phyloP scores from a whole-genome alignment of 345 rosid species.

The Bretschneidera sinensis region DNA sequence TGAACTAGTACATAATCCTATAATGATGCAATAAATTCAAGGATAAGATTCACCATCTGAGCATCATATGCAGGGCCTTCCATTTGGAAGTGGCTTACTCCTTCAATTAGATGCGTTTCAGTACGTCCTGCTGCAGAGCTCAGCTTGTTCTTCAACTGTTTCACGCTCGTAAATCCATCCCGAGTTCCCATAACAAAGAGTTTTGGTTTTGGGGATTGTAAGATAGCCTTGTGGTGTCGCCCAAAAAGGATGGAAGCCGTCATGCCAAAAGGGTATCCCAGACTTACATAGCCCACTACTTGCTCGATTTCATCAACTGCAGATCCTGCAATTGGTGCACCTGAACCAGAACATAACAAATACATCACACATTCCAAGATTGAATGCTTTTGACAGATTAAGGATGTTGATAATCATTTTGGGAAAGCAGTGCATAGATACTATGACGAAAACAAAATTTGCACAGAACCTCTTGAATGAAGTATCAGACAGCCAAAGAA shows the following conservation, averaged over 20 bases:
- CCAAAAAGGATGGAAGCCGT: slow-evolving; percentile 81
- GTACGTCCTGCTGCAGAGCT: slow-evolving; percentile 54
- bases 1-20: slow-evolving; percentile 17
- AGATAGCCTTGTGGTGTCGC: slow-evolving; percentile 74
- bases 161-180: slow-evolving; percentile 90
- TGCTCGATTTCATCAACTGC: slow-evolving; percentile 72
- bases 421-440: too few relatives aligned
- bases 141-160: slow-evolving; percentile 81
- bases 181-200: slow-evolving; percentile 91
- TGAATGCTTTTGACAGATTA: too few relatives aligned
- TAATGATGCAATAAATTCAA: slow-evolving; percentile 51
- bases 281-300: slow-evolving; percentile 73
- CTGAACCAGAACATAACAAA: slow-evolving; percentile 29
- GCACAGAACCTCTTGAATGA: too few relatives aligned
- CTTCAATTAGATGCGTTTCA: slow-evolving; percentile 76
- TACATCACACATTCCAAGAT: background rate
- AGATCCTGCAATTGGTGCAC: slow-evolving; percentile 95
- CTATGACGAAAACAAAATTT: too few relatives aligned
- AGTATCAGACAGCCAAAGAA: too few relatives aligned
- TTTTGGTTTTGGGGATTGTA: slow-evolving; percentile 72
- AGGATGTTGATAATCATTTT: too few relatives aligned
- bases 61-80: slow-evolving; percentile 65
- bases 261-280: slow-evolving; percentile 90
- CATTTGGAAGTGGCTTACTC: slow-evolving; percentile 90
- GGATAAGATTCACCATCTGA: slow-evolving; percentile 63